phyloP scores from a whole-genome alignment of 192 early-diverging fungal species.

The Linnemannia schmuckeri region DNA sequence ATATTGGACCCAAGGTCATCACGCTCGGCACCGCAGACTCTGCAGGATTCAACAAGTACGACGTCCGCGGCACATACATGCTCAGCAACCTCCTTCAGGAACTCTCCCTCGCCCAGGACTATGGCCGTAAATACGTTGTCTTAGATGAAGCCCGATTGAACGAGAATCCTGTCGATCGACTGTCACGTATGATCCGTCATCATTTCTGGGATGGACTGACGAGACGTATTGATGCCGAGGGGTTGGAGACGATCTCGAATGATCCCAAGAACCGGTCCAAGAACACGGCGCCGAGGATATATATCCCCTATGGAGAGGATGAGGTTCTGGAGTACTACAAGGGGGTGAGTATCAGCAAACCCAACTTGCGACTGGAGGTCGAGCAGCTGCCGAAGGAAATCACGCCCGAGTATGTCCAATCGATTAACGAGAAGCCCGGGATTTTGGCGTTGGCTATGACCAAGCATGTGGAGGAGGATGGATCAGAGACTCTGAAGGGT shows the following conservation, averaged over 20 bases:
- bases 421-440: conserved; percentile 89
- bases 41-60: conserved; percentile 88
- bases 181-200: conserved; percentile 90
- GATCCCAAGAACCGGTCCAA: conserved; percentile 91
- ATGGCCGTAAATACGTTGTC: conserved; percentile 88
- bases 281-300: conserved; percentile 89
- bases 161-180: conserved; percentile 94
- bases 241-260: conserved; percentile 89
- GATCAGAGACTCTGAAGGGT: conserved; percentile 68
- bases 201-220: conserved; percentile 99
- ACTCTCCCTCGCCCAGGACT: conserved; percentile 90
- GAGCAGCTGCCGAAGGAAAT: conserved; percentile 87
- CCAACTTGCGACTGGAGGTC: conserved; percentile 83
- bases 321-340: conserved; percentile 86
- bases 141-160: conserved; percentile 90
- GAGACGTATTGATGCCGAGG: conserved; percentile 83
- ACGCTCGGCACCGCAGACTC: conserved; percentile 87
- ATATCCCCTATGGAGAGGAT: conserved; percentile 88
- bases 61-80: conserved; percentile 95
- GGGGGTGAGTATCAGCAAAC: conserved; percentile 71
- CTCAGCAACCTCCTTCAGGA: conserved; percentile 97
- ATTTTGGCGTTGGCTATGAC: conserved; percentile 87
- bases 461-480: conserved; percentile 61
- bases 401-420: conserved; percentile 91
- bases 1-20: conserved; percentile 92